Percentiles rank a stretch among this genome's conserved stretches.
These are phyloP conservation scores for Serendipita vermifera DNA, from an alignment of 768 basidiomycete genomes.

Conservation along the genomic window DNA sequence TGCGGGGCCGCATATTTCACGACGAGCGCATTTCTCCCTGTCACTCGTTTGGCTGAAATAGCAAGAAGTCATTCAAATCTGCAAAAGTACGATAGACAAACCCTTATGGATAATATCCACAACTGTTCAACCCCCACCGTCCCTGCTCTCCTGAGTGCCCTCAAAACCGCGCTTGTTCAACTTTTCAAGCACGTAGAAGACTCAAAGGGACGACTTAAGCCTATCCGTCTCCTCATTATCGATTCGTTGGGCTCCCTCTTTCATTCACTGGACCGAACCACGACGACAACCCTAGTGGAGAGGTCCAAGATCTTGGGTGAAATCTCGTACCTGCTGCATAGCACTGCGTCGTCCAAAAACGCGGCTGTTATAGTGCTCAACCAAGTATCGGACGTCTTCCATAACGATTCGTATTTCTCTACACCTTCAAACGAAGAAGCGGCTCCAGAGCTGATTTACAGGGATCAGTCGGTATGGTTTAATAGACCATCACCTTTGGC, in stretches of 20 bases:
- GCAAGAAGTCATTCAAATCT: neutral
- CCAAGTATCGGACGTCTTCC: conserved; percentile 74
- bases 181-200: conserved; percentile 30
- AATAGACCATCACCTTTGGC: conserved; percentile 45
- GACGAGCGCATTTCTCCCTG: conserved; percentile 55
- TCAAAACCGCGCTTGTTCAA: conserved; percentile 41
- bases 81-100: neutral
- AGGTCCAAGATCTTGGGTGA: conserved; percentile 57
- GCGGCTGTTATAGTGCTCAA: conserved; percentile 78
- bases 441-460: conserved; percentile 39
- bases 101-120: conserved; percentile 39
- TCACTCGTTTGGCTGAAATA: neutral
- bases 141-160: conserved; percentile 39
- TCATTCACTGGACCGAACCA: conserved; percentile 46
- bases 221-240: conserved; percentile 67
- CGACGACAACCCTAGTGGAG: conserved; percentile 49
- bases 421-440: neutral
- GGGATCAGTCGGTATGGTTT: conserved; percentile 66
- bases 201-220: conserved; percentile 29
- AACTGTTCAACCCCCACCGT: conserved; percentile 46
- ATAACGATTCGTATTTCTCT: conserved; percentile 15
- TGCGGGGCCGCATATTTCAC: conserved; percentile 71
- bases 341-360: conserved; percentile 46
- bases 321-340: conserved; percentile 58
- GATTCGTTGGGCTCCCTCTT: conserved; percentile 85